Base-by-base conservation (phyloP, 345 rosid genomes). In the Lepidium didymum region DNA sequence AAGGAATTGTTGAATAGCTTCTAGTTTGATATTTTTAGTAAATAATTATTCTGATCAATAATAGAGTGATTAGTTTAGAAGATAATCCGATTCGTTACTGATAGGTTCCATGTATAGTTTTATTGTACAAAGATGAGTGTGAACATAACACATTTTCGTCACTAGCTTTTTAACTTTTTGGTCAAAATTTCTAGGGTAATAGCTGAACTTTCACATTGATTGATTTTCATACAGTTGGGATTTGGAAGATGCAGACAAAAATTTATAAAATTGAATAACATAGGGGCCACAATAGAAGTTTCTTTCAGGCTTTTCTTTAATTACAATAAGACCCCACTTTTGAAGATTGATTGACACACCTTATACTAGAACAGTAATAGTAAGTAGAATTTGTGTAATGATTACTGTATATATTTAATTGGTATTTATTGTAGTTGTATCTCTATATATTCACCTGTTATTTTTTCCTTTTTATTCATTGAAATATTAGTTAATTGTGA, bases 241-340 rank as follows among this genome's bases (percentile, higher is more conserved):
- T 19, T 52, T 41, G 51, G 61, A 31, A 65, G 47, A 53, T 29
- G 31, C 42, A 40, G 62, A 66, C 52, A 16, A 31, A 11, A 37
- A 53, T 15, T 29, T 53, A 11, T 15, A 53, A 41, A 27, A 27
- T 29, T 35, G 7, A 34, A 40, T 33, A 41, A 42, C 42, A 65
- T 27, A 12, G 52, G 61, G 70, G 41, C 61, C 52, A 66, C 61
- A 41, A 53, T 13, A 52, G 11, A 52, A 51, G 38, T 15, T 59
- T 64, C 19, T 27, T 16, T 27, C 42, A 37, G 15, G 38, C 37
- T 64, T 36, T 21, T 47, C 56, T 63, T 11, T 49, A 8, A 27
- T 38, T 27, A 65, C 33, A 52, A 9, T 51, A 35, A n/a, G 35
- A 0, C 23, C 43, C 56, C 34, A 9, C 35, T 46, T 44, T 34